These are phyloP conservation scores for Spencermartinsiella ligniputridi DNA, from an alignment of 1,139 yeast genomes.

Conservation along the genomic window DNA sequence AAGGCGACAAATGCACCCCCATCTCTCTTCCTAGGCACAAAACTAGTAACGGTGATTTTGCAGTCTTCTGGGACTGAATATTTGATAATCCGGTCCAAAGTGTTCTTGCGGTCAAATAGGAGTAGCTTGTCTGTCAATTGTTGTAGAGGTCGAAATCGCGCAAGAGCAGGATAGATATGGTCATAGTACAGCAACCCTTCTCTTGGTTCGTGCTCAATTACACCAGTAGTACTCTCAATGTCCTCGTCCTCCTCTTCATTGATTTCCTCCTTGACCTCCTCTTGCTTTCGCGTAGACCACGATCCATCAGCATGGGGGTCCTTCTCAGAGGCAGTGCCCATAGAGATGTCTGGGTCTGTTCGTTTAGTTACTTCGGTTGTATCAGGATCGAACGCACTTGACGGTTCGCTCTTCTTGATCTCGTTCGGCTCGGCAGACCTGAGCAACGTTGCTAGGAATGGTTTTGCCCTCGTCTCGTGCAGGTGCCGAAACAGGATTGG, in stretches of 20 bases:
- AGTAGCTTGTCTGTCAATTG: slow-evolving; percentile 28
- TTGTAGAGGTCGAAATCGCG: slow-evolving; percentile 13
- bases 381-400: too few relatives aligned
- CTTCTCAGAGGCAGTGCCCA: too few relatives aligned
- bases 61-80: slow-evolving; percentile 42
- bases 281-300: too few relatives aligned
- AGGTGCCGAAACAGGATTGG: too few relatives aligned
- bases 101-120: slow-evolving; percentile 11
- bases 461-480: too few relatives aligned
- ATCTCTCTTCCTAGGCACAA: slow-evolving; percentile 73
- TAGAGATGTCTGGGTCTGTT: too few relatives aligned
- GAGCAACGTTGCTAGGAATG: too few relatives aligned
- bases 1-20: slow-evolving; percentile 92
- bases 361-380: too few relatives aligned
- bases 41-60: slow-evolving; percentile 42
- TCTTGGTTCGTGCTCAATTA: slow-evolving; percentile 46
- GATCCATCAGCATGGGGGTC: too few relatives aligned
- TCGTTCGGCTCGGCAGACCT: too few relatives aligned
- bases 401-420: too few relatives aligned
- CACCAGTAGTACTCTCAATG: slow-evolving; percentile 46
- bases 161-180: slow-evolving; percentile 29
- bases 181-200: slow-evolving; percentile 47
- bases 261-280: slow-evolving; percentile 35
- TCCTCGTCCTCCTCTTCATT: slow-evolving; percentile 41
- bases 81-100: slow-evolving; percentile 23